phyloP scores from a whole-genome alignment of 768 basidiomycete species.

The Lactifluus pinguis region DNA sequence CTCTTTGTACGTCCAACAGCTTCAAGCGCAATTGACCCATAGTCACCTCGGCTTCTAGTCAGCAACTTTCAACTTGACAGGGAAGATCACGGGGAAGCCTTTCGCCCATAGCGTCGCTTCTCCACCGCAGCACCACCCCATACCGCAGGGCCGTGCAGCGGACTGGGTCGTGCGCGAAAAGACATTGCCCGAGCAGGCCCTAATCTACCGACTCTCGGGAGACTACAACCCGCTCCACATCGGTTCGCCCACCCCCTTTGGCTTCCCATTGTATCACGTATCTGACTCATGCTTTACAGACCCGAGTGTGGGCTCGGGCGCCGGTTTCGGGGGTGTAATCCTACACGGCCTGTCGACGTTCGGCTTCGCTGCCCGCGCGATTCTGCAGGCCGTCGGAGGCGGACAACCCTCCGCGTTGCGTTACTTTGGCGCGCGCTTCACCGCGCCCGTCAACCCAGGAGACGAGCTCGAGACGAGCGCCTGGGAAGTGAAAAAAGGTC shows the following conservation, averaged over 20 bases:
- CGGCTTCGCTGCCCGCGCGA: conserved; percentile 72
- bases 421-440: conserved; percentile 68
- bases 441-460: conserved; percentile 75
- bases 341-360: conserved; percentile 78
- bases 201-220: conserved; percentile 40
- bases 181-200: conserved; percentile 35
- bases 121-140: conserved; percentile 28
- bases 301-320: conserved; percentile 57
- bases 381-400: conserved; percentile 54
- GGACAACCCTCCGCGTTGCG: conserved; percentile 54
- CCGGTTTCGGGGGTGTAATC: conserved; percentile 79
- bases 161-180: conserved; percentile 34
- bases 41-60: conserved; percentile 21
- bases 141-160: conserved; percentile 32
- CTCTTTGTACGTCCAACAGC: conserved; percentile 30
- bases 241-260: conserved; percentile 24
- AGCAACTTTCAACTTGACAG: conserved; percentile 37
- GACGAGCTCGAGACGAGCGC: conserved; percentile 69
- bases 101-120: conserved; percentile 34
- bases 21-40: background rate
- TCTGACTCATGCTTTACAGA: conserved; percentile 33
- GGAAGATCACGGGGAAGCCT: conserved; percentile 30
- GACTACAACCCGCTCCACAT: conserved; percentile 47
- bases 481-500: conserved; percentile 61
- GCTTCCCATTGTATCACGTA: background rate